phyloP scores from a whole-genome alignment of 192 early-diverging fungal genomes.

The Backusella luteola region DNA sequence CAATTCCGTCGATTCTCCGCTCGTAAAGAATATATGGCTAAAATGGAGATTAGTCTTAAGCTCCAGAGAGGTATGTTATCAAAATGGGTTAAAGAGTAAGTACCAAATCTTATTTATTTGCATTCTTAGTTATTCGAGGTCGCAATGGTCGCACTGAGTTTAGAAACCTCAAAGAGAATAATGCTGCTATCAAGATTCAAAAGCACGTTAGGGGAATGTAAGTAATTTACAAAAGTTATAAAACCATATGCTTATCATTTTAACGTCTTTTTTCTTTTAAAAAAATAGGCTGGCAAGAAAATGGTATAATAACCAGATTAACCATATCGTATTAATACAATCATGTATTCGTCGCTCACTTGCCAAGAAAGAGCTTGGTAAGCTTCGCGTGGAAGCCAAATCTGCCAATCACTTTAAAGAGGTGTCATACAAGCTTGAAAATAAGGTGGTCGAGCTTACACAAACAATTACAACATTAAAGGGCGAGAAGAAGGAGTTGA shows the following conservation, averaged over 20 bases:
- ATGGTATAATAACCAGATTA: conserved; percentile 47
- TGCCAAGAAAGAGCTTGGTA: conserved; percentile 67
- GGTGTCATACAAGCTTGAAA: conserved; percentile 90
- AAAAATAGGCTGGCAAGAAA: conserved; percentile 50
- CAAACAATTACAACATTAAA: conserved; percentile 67
- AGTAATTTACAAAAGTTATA: background rate
- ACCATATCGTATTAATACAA: conserved; percentile 76
- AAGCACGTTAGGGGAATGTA: conserved; percentile 60
- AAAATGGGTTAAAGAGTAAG: background rate
- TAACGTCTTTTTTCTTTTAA: background rate
- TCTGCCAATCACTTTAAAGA: conserved; percentile 93
- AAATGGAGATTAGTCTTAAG: conserved; percentile 49
- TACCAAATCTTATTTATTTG: background rate
- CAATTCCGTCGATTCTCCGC: conserved; percentile 63
- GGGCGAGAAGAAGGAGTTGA: conserved; percentile 67
- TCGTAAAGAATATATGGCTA: conserved; percentile 43
- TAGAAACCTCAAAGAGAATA: conserved; percentile 52
- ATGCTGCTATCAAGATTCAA: conserved; percentile 81
- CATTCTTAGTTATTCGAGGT: conserved; percentile 44
- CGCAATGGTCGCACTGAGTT: conserved; percentile 61
- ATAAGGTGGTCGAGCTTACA: conserved; percentile 95
- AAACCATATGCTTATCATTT: background rate
- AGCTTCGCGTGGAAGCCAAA: conserved; percentile 78
- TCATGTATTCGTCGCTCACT: conserved; percentile 72
- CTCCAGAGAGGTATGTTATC: conserved; percentile 55